phyloP scores from a whole-genome alignment of 2,329 filamentous ascomycete genomes.

The Aspergillus proliferans region DNA sequence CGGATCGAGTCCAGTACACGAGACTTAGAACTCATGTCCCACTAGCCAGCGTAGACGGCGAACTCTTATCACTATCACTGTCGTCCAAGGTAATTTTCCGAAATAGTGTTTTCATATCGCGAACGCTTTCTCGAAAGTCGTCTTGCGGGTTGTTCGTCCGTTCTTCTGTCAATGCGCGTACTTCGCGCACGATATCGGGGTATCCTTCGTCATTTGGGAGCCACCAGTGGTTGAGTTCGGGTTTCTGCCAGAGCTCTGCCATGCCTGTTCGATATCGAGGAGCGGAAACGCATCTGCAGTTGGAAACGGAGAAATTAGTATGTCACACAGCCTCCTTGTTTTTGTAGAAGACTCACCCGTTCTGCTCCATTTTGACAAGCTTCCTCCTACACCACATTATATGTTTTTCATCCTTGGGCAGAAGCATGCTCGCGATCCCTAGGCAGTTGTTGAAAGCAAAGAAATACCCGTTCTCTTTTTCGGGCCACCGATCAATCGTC shows the following conservation, averaged over 20 bases:
- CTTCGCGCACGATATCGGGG: constrained; percentile 64
- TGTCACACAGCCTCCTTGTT: background rate
- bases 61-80: constrained; percentile 24
- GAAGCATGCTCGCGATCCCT: constrained; percentile 68
- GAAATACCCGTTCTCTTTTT: constrained; percentile 62
- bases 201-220: constrained; percentile 74
- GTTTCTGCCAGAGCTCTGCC: constrained; percentile 66
- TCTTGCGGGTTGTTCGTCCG: constrained; percentile 54
- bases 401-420: constrained; percentile 68
- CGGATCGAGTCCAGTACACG: no score
- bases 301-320: constrained; percentile 1
- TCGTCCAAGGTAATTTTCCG: constrained; percentile 54
- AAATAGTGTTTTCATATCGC: constrained; percentile 70
- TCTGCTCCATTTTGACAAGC: constrained; percentile 68
- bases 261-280: constrained; percentile 67
- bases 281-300: constrained; percentile 72
- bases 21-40: constrained; percentile 1
- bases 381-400: constrained; percentile 74
- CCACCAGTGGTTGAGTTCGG: constrained; percentile 77
- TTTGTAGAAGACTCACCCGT: constrained; percentile 54
- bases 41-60: constrained; percentile 9
- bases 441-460: constrained; percentile 70
- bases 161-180: constrained; percentile 76
- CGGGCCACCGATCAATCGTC: constrained; percentile 65
- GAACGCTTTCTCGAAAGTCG: constrained; percentile 56